Evolutionary conservation across 2,329 filamentous ascomycete species (phyloP).

Genomic region (Aspergillus awamori): DNA sequence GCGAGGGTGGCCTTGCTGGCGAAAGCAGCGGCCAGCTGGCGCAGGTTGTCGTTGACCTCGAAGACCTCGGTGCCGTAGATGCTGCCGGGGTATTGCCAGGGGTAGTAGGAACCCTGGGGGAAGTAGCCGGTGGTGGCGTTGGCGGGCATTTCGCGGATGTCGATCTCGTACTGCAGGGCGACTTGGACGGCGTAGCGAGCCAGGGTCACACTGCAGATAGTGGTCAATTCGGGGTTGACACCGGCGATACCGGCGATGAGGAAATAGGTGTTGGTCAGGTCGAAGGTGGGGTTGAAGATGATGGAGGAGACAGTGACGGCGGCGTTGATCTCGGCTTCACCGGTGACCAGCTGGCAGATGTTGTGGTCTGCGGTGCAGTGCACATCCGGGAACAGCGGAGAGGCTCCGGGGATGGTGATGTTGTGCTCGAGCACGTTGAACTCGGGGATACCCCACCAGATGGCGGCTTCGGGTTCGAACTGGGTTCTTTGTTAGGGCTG

Average conservation of each 20-base stretch:
- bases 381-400: constrained; percentile 65
- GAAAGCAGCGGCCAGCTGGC: constrained; percentile 55
- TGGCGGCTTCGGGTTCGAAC: constrained; percentile 64
- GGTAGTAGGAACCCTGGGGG: constrained; percentile 60
- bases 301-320: constrained; percentile 67
- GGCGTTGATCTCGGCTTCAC: constrained; percentile 75
- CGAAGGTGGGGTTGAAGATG: constrained; percentile 63
- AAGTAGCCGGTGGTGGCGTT: constrained; percentile 72
- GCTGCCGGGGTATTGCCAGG: constrained; percentile 59
- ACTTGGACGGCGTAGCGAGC: constrained; percentile 73
- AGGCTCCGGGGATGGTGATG: constrained; percentile 64
- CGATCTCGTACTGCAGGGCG: constrained; percentile 75
- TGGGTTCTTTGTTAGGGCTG: constrained; percentile 31
- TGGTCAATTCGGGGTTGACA: constrained; percentile 69
- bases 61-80: constrained; percentile 72
- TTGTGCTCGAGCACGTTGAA: constrained; percentile 60
- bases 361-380: constrained; percentile 64
- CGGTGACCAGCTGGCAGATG: constrained; percentile 70
- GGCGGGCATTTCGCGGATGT: constrained; percentile 66
- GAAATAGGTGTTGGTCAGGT: constrained; percentile 71
- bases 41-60: constrained; percentile 64
- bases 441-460: constrained; percentile 63
- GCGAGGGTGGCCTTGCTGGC: constrained; percentile 57
- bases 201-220: constrained; percentile 68
- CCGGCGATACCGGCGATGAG: constrained; percentile 73